phyloP scores from a whole-genome alignment of 192 early-diverging fungal species.

The Backusella macrospora region DNA sequence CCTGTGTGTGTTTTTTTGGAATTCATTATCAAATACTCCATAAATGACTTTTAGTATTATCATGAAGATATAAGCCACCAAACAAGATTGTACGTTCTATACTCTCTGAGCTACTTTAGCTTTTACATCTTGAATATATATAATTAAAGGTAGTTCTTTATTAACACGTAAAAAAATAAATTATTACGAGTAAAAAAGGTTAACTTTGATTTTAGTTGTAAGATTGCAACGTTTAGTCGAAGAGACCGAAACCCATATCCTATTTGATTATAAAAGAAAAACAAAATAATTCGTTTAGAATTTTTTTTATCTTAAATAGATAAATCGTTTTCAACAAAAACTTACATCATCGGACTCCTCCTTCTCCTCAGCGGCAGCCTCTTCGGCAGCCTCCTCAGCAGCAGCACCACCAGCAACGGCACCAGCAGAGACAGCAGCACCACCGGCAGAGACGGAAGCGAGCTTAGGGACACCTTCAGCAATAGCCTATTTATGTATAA shows the following conservation, averaged over 20 bases:
- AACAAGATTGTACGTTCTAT: neutral
- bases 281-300: neutral
- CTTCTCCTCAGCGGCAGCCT: conserved; percentile 63
- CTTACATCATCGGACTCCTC: conserved; percentile 74
- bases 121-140: neutral
- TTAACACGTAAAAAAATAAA: conserved; percentile 4
- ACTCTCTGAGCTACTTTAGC: neutral
- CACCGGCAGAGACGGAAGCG: conserved; percentile 90
- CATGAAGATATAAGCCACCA: neutral
- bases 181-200: neutral
- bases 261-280: neutral
- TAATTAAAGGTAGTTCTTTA: conserved; percentile 1
- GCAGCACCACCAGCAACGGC: conserved; percentile 70
- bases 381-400: conserved; percentile 88
- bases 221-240: conserved; percentile 8
- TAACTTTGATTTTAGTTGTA: neutral
- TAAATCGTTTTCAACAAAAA: neutral
- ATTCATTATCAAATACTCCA: neutral
- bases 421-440: conserved; percentile 71
- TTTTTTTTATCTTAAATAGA: neutral
- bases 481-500: conserved; percentile 64
- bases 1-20: neutral
- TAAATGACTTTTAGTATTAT: neutral
- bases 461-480: conserved; percentile 91
- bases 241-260: conserved; percentile 15